Base-by-base conservation (phyloP, 1,284 basidiomycete genomes). In the Leccinum insigne region DNA sequence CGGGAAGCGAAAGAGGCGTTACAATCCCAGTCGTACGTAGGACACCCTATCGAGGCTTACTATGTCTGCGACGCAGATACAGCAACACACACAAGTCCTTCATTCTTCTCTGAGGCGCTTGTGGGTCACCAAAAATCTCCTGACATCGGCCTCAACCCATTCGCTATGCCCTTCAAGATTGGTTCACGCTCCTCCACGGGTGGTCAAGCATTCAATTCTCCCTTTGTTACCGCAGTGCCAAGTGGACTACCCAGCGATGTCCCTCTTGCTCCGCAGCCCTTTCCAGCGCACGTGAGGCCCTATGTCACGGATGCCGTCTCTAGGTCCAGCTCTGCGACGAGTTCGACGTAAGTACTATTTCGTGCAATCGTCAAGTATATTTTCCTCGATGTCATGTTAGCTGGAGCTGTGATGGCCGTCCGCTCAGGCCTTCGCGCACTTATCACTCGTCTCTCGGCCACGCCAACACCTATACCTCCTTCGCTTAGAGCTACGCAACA, bases 1-100 rank as follows among this genome's bases (percentile, higher is more conserved):
- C 80, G 81, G 67, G 90, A 91, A 72, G 90, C 89, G 14, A 86
- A 82, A 66, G 83, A 84, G 29, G 77, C 80, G 54, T 79, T 91
- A 60, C 80, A 85, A 65, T 84, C 83, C 64, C 90, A 91, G 71
- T 76, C 79, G 58, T 91, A 91, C 71, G 84, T 82, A 21, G 82
- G 80, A 64, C 78, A 80, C 65, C 79, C 81, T 64, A 74, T 90
- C 62, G 76, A 80, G 61, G 83, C 78, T 62, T 80, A 81, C 67
- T 86, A 83, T 69, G 70, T 86, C 66, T 78, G 74, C 64, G 66
- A 72, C 54, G 35, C 57, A 35, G 44, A 62, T 26, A 47, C 63
- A 18, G 42, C 68, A 44, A 66, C 66, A 14, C 67, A 69, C 21
- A 66, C 68, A 16, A 70, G 69, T 62, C 66, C 71, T 68, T 49